Conservation (phyloP, 1,139 yeast species). For the Suhomyces maxii region DNA sequence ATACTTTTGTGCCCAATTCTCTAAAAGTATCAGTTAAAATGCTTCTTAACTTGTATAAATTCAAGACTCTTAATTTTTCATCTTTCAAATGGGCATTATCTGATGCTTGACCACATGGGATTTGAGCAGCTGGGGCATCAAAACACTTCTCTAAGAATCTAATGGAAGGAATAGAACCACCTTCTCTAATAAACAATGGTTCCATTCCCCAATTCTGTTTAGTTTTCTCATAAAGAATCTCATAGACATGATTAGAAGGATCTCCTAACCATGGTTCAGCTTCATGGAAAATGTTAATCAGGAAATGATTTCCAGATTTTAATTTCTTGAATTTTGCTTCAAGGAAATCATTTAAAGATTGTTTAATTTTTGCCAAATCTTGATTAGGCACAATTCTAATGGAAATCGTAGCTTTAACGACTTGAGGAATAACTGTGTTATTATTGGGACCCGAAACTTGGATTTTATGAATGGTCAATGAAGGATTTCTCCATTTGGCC, state of each 20-base stretch:
- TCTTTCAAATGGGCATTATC: conserved; percentile 93
- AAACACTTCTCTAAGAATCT: conserved; percentile 80
- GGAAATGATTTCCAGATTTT: conserved; percentile 59
- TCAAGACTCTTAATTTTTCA: conserved; percentile 77
- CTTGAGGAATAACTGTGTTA: conserved; percentile 84
- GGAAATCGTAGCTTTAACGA: conserved; percentile 74
- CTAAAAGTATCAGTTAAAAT: conserved; percentile 59
- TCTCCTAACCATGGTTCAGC: conserved; percentile 98
- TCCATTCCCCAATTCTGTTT: conserved; percentile 62
- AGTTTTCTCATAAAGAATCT: conserved; percentile 60
- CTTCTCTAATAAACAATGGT: conserved; percentile 89
- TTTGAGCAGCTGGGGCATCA: conserved; percentile 87
- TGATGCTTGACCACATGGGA: conserved; percentile 94
- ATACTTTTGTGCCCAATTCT: conserved; percentile 28
- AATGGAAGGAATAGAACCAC: conserved; percentile 93
- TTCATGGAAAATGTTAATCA: conserved; percentile 66
- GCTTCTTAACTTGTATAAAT: conserved; percentile 70
- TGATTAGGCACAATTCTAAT: conserved; percentile 91
- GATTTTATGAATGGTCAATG: conserved; percentile 84
- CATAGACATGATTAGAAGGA: conserved; percentile 70
- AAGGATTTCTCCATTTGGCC: conserved; percentile 91
- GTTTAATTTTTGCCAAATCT: conserved; percentile 58
- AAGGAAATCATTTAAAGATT: conserved; percentile 48
- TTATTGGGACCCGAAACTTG: conserved; percentile 90
- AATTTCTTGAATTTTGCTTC: conserved; percentile 44